phyloP scores from a whole-genome alignment of 257 asterid genomes.

The Nicotiana paniculata region DNA sequence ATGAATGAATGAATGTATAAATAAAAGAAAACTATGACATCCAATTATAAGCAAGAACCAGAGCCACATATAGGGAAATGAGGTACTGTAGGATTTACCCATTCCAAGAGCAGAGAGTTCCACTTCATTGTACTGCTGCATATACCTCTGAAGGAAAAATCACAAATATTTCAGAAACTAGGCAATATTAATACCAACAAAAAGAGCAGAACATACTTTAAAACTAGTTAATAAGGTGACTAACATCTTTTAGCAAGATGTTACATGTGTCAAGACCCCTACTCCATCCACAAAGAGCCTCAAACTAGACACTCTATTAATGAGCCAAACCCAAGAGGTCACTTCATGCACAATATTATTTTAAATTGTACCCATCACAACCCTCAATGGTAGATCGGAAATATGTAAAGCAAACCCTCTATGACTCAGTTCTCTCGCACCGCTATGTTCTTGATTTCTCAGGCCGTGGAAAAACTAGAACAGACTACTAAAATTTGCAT shows the following conservation, averaged over 20 bases:
- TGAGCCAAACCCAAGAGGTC: not conserved
- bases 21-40: too few species aligned
- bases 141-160: slow-evolving; percentile 30
- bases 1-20: too few species aligned
- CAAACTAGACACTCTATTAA: not conserved
- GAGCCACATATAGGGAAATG: not conserved
- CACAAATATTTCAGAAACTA: not conserved
- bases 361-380: too few species aligned
- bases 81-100: slow-evolving; percentile 23
- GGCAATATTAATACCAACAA: not conserved
- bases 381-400: not conserved
- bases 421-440: not conserved
- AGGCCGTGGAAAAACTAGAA: not conserved
- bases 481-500: not conserved
- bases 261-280: not conserved
- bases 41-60: too few species aligned
- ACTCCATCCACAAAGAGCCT: not conserved
- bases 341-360: not conserved
- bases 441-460: not conserved
- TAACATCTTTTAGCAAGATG: not conserved
- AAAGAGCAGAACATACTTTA: not conserved
- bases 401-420: too few species aligned
- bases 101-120: slow-evolving; percentile 52
- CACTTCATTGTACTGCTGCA: slow-evolving; percentile 39
- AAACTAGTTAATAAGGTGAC: not conserved